phyloP scores from a whole-genome alignment of 2,329 filamentous ascomycete genomes.

The Davidsoniella neocaledoniae region DNA sequence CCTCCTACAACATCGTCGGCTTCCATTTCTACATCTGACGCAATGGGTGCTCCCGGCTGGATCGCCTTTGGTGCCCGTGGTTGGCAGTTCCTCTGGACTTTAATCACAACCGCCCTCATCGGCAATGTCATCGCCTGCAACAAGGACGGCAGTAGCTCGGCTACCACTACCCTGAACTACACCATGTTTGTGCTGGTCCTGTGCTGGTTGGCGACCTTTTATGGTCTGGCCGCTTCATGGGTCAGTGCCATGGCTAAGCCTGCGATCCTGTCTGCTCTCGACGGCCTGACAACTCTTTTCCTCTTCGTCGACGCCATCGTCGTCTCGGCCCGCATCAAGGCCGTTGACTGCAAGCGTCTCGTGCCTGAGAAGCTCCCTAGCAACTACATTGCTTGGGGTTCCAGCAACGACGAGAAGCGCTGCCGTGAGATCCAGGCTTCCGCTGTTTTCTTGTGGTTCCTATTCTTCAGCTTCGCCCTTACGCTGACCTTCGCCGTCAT shows the following conservation, averaged over 20 bases:
- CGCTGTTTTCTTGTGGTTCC: constrained; percentile 65
- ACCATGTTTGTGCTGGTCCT: constrained; percentile 54
- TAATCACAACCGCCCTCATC: constrained; percentile 38
- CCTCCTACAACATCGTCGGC: too few relatives aligned
- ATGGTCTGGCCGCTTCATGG: constrained; percentile 40
- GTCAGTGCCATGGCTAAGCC: constrained; percentile 35
- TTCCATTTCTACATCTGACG: constrained; percentile 5
- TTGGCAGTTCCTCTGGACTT: constrained; percentile 32
- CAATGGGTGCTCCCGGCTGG: constrained; percentile 22
- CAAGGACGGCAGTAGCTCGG: constrained; percentile 25
- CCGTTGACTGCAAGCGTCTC: constrained; percentile 48
- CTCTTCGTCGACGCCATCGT: constrained; percentile 55
- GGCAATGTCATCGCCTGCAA: constrained; percentile 41
- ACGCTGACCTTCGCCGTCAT: constrained; percentile 38
- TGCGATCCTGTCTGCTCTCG: constrained; percentile 36
- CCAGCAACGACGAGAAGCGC: constrained; percentile 39
- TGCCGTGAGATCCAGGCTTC: constrained; percentile 62
- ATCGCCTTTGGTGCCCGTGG: constrained; percentile 29
- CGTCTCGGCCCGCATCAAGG: constrained; percentile 50
- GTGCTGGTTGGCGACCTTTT: constrained; percentile 47
- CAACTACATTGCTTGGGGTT: constrained; percentile 48
- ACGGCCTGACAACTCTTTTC: constrained; percentile 46
- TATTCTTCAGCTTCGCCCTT: constrained; percentile 45
- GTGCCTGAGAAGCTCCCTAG: constrained; percentile 18
- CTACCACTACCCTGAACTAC: constrained; percentile 38